Conservation (phyloP, 805 yeast species). For the Lipomyces orientalis region DNA sequence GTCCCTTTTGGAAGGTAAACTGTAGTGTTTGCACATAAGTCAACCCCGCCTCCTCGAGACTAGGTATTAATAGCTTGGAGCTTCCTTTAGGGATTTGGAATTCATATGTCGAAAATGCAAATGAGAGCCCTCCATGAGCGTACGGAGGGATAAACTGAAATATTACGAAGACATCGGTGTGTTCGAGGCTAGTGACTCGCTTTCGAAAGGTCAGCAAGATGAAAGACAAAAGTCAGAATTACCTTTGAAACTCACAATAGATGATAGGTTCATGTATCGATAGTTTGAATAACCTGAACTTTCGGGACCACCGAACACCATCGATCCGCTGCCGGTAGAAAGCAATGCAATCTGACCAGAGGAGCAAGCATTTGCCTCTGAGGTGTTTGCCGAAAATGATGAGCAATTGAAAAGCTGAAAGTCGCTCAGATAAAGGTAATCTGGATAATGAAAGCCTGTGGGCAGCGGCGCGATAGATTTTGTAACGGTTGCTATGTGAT, state of each 20-base stretch:
- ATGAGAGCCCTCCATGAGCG: not conserved
- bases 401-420: not conserved
- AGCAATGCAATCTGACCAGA: not conserved
- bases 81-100: not conserved
- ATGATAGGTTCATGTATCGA: conserved; percentile 11
- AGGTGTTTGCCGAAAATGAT: not conserved
- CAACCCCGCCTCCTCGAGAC: not conserved
- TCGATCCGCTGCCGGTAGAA: not conserved
- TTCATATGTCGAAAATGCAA: not conserved
- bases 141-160: not conserved
- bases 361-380: not conserved
- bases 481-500: not conserved
- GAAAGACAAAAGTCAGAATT: not conserved
- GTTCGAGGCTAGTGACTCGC: not conserved
- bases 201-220: not conserved
- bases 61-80: not conserved
- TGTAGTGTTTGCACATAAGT: not conserved
- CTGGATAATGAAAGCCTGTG: not conserved
- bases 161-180: not conserved
- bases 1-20: not conserved
- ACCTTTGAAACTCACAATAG: conserved; percentile 1
- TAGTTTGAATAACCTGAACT: not conserved
- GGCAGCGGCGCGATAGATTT: not conserved
- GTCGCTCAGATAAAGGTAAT: not conserved
- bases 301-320: not conserved